A percentile compares a stretch with the other conserved stretches of the same genome.
Conservation (phyloP, 306 rosid genomes). For the Rosa multiflora region DNA sequence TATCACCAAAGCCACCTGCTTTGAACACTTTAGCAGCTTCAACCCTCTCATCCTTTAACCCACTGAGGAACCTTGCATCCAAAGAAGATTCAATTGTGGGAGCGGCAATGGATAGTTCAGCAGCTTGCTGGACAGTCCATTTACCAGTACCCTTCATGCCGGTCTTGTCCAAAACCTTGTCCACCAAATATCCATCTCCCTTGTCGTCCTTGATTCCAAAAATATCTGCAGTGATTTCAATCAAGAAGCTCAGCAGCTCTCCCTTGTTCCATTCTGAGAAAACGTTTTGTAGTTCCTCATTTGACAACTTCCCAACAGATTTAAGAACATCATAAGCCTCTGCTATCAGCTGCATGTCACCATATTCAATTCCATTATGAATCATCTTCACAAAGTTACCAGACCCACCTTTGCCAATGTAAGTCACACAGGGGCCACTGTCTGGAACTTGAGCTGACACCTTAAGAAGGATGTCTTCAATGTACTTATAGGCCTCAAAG, state of each 20-base stretch:
- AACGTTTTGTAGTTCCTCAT: conserved; percentile 64
- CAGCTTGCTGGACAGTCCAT: conserved; percentile 98
- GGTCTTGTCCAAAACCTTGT: conserved; percentile 92
- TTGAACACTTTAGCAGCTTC: conserved; percentile 75
- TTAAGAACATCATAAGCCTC: conserved; percentile 92
- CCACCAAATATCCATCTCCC: conserved; percentile 82
- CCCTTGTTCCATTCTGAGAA: conserved; percentile 93
- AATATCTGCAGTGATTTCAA: conserved; percentile 90
- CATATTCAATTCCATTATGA: conserved; percentile 90
- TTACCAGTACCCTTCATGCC: conserved; percentile 97
- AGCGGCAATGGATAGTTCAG: conserved; percentile 88
- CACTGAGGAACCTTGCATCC: conserved; percentile 94
- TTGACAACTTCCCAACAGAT: conserved; percentile 89
- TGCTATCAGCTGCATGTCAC: conserved; percentile 95
- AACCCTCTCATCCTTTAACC: conserved; percentile 87
- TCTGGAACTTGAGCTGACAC: conserved; percentile 95
- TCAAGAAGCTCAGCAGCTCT: conserved; percentile 82
- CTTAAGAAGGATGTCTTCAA: conserved; percentile 87
- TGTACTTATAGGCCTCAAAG: conserved; percentile 73
- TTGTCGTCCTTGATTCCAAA: conserved; percentile 88
- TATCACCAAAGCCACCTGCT: conserved; percentile 64
- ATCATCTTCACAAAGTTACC: conserved; percentile 97
- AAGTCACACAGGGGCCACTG: conserved; percentile 91
- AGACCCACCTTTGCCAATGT: conserved; percentile 86
- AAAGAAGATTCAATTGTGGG: conserved; percentile 89